Conservation (phyloP, 2,329 filamentous ascomycete species). For the Pseudogymnoascus sp. region DNA sequence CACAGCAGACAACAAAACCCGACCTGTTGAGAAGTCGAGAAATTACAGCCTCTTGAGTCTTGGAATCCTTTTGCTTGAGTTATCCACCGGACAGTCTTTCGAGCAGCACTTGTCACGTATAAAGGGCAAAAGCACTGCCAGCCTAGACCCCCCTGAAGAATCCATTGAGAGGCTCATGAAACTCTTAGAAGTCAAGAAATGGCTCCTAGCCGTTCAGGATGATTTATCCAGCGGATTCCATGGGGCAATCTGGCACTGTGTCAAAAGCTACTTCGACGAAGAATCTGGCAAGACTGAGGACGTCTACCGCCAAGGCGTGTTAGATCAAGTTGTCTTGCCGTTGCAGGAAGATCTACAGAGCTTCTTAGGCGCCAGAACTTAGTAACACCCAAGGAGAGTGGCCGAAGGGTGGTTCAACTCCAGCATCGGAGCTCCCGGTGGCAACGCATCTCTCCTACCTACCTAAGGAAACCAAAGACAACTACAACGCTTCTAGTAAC, state of each 20-base stretch:
- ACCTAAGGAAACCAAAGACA: too few relatives aligned
- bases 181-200: not conserved
- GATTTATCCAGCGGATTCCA: slow-evolving; percentile 1
- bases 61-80: slow-evolving; percentile 1
- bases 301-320: not conserved
- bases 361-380: slow-evolving; percentile 1
- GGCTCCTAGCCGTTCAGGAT: not conserved
- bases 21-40: not conserved
- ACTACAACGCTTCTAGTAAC: not conserved
- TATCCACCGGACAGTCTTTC: not conserved
- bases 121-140: not conserved
- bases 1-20: not conserved
- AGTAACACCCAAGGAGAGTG: not conserved
- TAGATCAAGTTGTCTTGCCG: not conserved
- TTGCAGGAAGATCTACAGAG: not conserved
- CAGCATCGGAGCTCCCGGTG: too few relatives aligned
- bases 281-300: not conserved
- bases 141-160: not conserved
- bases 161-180: not conserved
- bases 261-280: not conserved
- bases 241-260: not conserved
- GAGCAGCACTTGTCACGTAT: not conserved
- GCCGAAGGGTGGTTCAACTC: too few relatives aligned
- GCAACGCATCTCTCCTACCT: too few relatives aligned
- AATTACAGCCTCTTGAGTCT: not conserved